A percentile compares a stretch with the other conserved stretches of the same genome.
These are phyloP conservation scores for Coleophoma crateriformis DNA, from an alignment of 2,329 filamentous ascomycete species.

Conservation along the genomic window DNA sequence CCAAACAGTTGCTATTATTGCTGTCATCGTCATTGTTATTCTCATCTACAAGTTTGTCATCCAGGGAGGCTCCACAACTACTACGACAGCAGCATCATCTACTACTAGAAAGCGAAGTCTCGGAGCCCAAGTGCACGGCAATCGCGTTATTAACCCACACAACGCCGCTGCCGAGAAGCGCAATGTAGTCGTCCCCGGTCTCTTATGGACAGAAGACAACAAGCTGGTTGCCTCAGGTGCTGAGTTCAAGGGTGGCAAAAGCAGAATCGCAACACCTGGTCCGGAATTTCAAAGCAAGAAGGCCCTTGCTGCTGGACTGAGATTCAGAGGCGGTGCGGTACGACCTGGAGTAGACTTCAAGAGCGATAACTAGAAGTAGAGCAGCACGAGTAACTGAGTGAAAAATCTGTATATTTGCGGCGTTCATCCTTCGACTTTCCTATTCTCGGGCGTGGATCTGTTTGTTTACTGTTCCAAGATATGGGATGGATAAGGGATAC, in stretches of 20 bases:
- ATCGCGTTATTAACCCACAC: constrained; percentile 3
- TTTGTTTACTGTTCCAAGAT: too few species aligned
- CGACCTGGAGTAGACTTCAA: not conserved
- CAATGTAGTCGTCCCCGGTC: not conserved
- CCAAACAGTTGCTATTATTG: constrained; percentile 43
- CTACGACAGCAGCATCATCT: not conserved
- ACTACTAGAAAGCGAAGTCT: constrained; percentile 15
- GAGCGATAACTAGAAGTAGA: not conserved
- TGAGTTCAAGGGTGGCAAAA: not conserved
- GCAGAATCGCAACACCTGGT: too few species aligned
- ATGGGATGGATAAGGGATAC: too few species aligned
- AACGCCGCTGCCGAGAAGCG: not conserved
- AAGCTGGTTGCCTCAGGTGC: not conserved
- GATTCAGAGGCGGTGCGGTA: not conserved
- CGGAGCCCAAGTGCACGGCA: constrained; percentile 2
- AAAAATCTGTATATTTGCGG: too few species aligned
- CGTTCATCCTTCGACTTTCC: too few species aligned
- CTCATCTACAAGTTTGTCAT: constrained; percentile 42
- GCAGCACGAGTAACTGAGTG: too few species aligned
- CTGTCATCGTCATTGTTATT: constrained; percentile 41
- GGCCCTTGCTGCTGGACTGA: not conserved
- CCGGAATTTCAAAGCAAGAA: too few species aligned
- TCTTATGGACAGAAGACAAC: not conserved
- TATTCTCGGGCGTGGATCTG: too few species aligned
- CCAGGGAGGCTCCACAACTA: constrained; percentile 12